These are phyloP conservation scores for Ceratocystis eucalypticola DNA, from an alignment of 2,329 filamentous ascomycete genomes.

Conservation along the genomic window DNA sequence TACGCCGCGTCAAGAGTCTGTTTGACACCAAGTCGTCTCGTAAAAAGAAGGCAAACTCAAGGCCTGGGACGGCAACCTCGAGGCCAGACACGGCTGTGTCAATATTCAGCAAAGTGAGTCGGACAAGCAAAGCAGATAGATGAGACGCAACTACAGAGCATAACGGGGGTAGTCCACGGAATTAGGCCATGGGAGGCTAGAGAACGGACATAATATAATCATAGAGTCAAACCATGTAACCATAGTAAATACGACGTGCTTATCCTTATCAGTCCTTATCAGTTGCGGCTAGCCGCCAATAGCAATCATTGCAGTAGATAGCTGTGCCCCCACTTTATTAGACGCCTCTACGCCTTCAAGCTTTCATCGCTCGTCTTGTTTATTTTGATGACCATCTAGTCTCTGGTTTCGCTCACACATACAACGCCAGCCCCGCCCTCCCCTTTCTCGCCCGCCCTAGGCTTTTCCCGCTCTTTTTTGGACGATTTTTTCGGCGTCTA, in stretches of 20 bases:
- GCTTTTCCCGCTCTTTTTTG: not conserved
- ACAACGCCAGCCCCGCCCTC: not conserved
- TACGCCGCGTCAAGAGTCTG: conserved; percentile 57
- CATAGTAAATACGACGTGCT: not conserved
- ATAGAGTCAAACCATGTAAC: not conserved
- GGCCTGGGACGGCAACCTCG: conserved; percentile 29
- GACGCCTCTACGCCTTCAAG: not conserved
- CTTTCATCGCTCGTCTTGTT: not conserved
- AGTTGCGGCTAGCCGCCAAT: not conserved
- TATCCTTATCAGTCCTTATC: not conserved
- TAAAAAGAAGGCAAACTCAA: conserved; percentile 33
- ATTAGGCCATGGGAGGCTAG: too few relatives aligned
- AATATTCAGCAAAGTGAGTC: conserved; percentile 8
- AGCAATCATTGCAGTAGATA: not conserved
- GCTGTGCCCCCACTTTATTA: not conserved
- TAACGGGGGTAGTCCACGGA: not conserved
- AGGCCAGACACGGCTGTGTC: conserved; percentile 6
- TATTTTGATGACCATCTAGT: not conserved
- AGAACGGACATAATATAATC: not conserved
- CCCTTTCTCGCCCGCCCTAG: not conserved
- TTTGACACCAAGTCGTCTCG: conserved; percentile 52
- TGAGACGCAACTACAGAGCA: not conserved
- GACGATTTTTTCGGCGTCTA: not conserved
- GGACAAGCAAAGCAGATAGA: not conserved
- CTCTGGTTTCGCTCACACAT: not conserved